A percentile compares a stretch with the other conserved stretches of the same genome.
These are phyloP conservation scores for Aegilops speltoides DNA, from an alignment of 176 grass and related monocot species.

Conservation along the genomic window DNA sequence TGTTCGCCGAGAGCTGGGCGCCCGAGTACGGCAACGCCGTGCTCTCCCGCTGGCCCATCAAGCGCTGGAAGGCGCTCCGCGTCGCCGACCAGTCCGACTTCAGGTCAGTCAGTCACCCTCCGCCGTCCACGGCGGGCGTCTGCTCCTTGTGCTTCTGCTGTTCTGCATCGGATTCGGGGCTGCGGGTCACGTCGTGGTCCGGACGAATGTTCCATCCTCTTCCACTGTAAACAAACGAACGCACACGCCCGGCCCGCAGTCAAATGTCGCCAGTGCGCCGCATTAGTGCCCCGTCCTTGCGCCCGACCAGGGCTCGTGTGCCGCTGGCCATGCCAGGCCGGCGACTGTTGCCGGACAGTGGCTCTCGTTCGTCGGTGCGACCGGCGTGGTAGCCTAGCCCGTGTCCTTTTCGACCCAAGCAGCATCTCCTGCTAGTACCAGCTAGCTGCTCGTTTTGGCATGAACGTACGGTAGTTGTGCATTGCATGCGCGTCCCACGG, in stretches of 20 bases:
- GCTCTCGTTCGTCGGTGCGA: not conserved
- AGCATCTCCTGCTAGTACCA: no score
- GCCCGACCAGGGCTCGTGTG: conserved; percentile 30
- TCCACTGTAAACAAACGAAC: not conserved
- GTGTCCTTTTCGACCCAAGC: not conserved
- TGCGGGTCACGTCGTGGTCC: not conserved
- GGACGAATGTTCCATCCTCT: conserved; percentile 28
- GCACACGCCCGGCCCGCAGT: no score
- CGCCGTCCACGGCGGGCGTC: no score
- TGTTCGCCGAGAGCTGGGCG: conserved; percentile 99
- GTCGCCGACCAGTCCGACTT: conserved; percentile 83
- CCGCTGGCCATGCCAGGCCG: not conserved
- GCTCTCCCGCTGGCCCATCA: conserved; percentile 94
- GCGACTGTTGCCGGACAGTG: not conserved
- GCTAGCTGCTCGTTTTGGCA: not conserved
- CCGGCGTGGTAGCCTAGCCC: not conserved
- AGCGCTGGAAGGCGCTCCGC: conserved; percentile 71
- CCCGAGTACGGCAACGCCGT: conserved; percentile 94
- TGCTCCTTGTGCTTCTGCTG: no score
- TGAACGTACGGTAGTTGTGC: not conserved
- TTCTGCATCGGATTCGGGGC: not conserved
- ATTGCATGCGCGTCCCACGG: not conserved
- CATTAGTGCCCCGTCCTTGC: not conserved
- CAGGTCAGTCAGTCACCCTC: conserved; percentile 33
- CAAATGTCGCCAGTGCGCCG: not conserved